Evolutionary conservation across 2,329 filamentous ascomycete species (phyloP).

Genomic region (Scytalidium lignicola): DNA sequence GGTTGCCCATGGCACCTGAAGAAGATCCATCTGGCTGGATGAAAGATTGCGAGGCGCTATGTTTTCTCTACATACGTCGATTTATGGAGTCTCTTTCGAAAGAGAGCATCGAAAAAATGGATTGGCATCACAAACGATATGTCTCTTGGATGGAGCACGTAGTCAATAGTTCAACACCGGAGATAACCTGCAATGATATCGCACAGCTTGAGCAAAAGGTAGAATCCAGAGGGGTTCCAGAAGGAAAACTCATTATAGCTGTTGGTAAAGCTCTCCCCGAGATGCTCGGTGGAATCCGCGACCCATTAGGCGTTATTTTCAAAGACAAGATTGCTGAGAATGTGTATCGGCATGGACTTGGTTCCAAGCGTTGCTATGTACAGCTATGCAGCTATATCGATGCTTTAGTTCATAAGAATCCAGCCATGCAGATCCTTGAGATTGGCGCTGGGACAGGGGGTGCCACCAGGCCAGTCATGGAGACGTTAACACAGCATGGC

Average conservation of each 20-base stretch:
- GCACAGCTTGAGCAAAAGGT: slow-evolving; percentile 10
- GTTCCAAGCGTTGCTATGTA: slow-evolving; percentile 6
- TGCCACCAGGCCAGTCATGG: slow-evolving; percentile 5
- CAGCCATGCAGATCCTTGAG: slow-evolving; percentile 20
- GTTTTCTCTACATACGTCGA: slow-evolving; percentile 9
- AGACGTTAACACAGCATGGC: slow-evolving; percentile 15
- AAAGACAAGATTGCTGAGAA: slow-evolving; percentile 19
- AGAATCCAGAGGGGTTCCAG: slow-evolving; percentile 6
- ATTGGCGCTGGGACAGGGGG: slow-evolving; percentile 18
- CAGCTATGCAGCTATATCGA: slow-evolving; percentile 1
- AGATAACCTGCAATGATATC: not conserved
- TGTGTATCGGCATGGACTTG: slow-evolving; percentile 20
- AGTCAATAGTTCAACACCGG: not conserved
- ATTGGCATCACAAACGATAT: slow-evolving; percentile 4
- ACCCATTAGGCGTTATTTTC: slow-evolving; percentile 27
- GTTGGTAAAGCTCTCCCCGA: slow-evolving; percentile 17
- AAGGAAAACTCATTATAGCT: slow-evolving; percentile 17
- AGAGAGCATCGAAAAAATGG: not conserved
- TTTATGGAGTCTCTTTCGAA: not conserved
- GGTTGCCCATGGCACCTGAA: slow-evolving; percentile 4
- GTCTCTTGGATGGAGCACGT: slow-evolving; percentile 14
- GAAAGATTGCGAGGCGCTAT: slow-evolving; percentile 12
- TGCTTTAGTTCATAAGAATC: slow-evolving; percentile 11
- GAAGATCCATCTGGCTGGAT: slow-evolving; percentile 15
- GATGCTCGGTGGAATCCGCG: slow-evolving; percentile 22